A percentile compares a stretch with the other conserved stretches of the same genome.
These are phyloP conservation scores for Pleodorina starrii DNA, from an alignment of 139 green algal genomes.

Conservation along the genomic window DNA sequence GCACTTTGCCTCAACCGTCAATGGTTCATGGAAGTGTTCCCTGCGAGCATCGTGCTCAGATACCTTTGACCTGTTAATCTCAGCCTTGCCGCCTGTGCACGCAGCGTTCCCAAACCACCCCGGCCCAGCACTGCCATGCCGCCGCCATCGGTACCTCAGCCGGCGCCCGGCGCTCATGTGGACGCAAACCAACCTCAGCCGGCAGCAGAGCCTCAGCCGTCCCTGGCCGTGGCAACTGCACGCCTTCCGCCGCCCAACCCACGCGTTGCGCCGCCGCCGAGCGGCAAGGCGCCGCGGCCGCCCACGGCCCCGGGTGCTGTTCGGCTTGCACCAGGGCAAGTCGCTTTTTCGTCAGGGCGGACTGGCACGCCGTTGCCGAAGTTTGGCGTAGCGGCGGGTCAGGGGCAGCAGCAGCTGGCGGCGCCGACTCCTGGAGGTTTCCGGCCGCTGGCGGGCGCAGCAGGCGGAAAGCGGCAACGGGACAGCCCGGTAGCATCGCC, in stretches of 20 bases:
- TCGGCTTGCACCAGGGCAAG: slow-evolving; percentile 31
- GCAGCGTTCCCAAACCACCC: neutral
- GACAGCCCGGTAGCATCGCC: slow-evolving; percentile 29
- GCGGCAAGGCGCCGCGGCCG: neutral
- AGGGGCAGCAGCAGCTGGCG: neutral
- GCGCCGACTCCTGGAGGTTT: neutral
- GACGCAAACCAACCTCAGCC: neutral
- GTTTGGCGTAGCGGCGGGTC: neutral
- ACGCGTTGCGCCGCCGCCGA: neutral
- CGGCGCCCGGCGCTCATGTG: neutral
- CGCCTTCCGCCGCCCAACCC: slow-evolving; percentile 7
- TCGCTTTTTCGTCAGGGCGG: slow-evolving; percentile 21
- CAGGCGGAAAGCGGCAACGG: slow-evolving; percentile 14
- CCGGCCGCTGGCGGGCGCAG: neutral
- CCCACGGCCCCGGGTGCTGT: neutral
- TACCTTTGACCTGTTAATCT: neutral
- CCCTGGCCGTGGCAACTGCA: neutral
- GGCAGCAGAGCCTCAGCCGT: neutral
- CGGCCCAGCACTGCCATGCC: neutral
- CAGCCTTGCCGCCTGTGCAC: too few relatives aligned
- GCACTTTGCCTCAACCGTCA: neutral
- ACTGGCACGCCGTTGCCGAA: slow-evolving; percentile 43
- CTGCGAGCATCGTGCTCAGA: too few relatives aligned
- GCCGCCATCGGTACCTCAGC: neutral
- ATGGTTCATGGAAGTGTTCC: neutral